phyloP scores from a whole-genome alignment of 2,329 filamentous ascomycete genomes.

The Beauveria medogensis region DNA sequence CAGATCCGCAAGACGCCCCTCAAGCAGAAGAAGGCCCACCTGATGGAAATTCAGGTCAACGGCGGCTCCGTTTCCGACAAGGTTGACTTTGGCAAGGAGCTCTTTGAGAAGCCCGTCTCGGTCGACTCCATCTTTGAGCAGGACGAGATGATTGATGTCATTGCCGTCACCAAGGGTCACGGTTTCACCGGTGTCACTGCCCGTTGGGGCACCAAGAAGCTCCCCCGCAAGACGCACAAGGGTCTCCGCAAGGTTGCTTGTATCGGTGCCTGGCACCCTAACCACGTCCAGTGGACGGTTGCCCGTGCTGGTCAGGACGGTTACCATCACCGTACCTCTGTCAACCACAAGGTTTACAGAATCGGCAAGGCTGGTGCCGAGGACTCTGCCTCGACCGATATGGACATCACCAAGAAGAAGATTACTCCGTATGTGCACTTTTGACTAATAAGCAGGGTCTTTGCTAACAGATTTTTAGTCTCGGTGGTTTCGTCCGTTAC shows the following conservation, averaged over 20 bases:
- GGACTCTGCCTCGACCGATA: conserved; percentile 87
- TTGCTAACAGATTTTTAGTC: conserved; percentile 43
- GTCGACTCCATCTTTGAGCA: conserved; percentile 95
- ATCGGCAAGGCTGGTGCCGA: conserved; percentile 89
- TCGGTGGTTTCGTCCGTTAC: conserved; percentile 99
- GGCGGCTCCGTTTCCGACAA: conserved; percentile 93
- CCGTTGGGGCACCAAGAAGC: conserved; percentile 99
- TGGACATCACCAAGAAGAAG: conserved; percentile 97
- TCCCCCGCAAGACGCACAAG: conserved; percentile 99
- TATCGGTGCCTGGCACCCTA: conserved; percentile 99
- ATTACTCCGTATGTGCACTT: conserved; percentile 86
- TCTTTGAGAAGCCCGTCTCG: conserved; percentile 98
- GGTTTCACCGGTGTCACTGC: conserved; percentile 95
- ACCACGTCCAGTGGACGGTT: conserved; percentile 99
- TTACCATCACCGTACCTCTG: conserved; percentile 99
- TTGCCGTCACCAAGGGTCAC: conserved; percentile 99
- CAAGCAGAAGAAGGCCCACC: conserved; percentile 99
- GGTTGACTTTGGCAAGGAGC: conserved; percentile 87
- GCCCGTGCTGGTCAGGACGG: conserved; percentile 98
- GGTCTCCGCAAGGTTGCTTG: conserved; percentile 99
- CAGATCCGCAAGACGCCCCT: conserved; percentile 98
- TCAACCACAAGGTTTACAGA: conserved; percentile 99
- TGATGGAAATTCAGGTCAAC: conserved; percentile 99
- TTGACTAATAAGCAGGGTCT: neutral
- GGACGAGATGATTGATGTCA: conserved; percentile 99